Conservation (phyloP, 768 basidiomycete species). For the Lentinula aciculospora region DNA sequence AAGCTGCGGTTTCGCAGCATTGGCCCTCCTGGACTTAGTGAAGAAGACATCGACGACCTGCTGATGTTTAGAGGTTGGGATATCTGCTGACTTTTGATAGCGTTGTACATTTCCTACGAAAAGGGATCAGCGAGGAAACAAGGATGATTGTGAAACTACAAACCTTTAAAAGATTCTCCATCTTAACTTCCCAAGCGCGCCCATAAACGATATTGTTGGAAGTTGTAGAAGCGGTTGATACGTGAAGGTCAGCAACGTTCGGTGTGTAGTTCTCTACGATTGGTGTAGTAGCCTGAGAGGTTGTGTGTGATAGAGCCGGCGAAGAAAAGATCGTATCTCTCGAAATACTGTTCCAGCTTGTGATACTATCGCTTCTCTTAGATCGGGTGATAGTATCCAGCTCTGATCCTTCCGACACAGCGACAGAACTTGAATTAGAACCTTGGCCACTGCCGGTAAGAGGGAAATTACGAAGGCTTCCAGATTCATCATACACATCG, state of each 20-base stretch:
- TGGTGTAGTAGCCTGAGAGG: conserved; percentile 21
- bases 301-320: conserved; percentile 25
- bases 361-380: conserved; percentile 78
- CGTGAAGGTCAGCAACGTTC: conserved; percentile 33
- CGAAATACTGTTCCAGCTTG: conserved; percentile 79
- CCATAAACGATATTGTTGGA: conserved; percentile 39
- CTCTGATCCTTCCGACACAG: conserved; percentile 23
- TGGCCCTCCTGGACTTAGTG: conserved; percentile 46
- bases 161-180: conserved; percentile 85
- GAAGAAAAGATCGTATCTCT: conserved; percentile 48
- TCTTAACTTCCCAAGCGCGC: conserved; percentile 77
- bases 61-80: conserved; percentile 66
- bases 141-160: conserved; percentile 9
- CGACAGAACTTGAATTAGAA: conserved; percentile 22
- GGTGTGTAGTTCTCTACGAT: conserved; percentile 52
- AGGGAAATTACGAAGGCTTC: conserved; percentile 49
- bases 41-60: conserved; percentile 51
- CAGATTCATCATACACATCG: conserved; percentile 63
- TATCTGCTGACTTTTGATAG: conserved; percentile 89
- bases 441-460: conserved; percentile 38
- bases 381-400: conserved; percentile 36
- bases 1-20: conserved; percentile 67
- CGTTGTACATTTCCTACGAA: conserved; percentile 85
- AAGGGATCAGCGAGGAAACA: conserved; percentile 1
- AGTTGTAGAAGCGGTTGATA: conserved; percentile 15